Percentiles rank a stretch among this genome's conserved stretches.
Conservation (phyloP, 73 alveolate genomes). For the Breviolum minutum region DNA sequence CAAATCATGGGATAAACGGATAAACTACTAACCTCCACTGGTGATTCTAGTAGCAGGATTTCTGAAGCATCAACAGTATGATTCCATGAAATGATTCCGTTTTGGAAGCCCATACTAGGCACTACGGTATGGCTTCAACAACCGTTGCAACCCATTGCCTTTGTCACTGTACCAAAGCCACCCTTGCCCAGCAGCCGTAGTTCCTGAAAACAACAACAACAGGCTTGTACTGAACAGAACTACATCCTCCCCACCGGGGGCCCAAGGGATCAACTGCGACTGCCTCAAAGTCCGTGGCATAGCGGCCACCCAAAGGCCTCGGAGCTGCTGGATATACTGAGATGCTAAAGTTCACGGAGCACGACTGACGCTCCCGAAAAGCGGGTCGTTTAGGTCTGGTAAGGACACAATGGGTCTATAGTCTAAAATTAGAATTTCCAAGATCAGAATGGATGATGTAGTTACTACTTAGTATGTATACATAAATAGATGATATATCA, state of each 20-base stretch:
- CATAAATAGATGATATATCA: no score
- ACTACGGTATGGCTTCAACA: background rate
- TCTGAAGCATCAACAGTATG: no score
- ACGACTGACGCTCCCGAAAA: background rate
- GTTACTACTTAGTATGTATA: no score
- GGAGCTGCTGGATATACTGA: no score
- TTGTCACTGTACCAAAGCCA: slow-evolving; percentile 82
- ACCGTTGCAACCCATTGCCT: background rate
- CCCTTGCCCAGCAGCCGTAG: slow-evolving; percentile 83
- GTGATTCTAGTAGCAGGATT: no score
- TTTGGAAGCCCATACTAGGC: background rate
- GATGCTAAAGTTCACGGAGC: no score
- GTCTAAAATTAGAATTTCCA: no score
- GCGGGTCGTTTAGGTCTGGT: background rate
- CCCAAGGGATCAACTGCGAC: background rate
- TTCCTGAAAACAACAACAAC: slow-evolving; percentile 15
- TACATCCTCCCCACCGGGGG: background rate
- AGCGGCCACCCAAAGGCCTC: slow-evolving; percentile 53
- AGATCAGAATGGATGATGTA: no score
- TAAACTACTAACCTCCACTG: no score
- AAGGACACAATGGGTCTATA: no score
- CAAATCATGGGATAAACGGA: no score
- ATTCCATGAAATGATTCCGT: no score
- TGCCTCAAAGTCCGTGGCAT: slow-evolving; percentile 76
- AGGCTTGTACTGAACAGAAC: background rate